Evolutionary conservation across 1,139 yeast genomes (phyloP).

Genomic region (Protomyces inouyei): DNA sequence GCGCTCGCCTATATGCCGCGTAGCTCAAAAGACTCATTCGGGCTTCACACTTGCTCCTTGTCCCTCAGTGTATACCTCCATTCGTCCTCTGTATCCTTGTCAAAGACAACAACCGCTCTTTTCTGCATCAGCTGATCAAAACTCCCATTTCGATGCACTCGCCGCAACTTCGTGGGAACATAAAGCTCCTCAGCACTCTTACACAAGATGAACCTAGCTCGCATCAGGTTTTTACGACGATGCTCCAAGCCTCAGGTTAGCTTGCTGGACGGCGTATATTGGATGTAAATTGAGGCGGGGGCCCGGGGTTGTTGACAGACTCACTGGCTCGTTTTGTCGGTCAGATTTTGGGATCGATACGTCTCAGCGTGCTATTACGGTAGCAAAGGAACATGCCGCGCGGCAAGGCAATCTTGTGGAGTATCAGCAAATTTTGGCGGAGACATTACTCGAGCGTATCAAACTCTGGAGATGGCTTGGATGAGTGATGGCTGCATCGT

Average conservation of each 20-base stretch:
- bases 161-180: constrained; percentile 97
- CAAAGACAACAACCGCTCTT: not conserved
- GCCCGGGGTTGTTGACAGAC: constrained; percentile 80
- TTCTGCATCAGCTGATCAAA: constrained; percentile 46
- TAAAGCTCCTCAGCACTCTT: constrained; percentile 87
- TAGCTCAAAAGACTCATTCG: not conserved
- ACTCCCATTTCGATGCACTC: constrained; percentile 72
- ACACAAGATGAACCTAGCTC: constrained; percentile 84
- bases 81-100: not conserved
- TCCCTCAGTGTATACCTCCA: not conserved
- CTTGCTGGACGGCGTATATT: constrained; percentile 51
- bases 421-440: constrained; percentile 61
- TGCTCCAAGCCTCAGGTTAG: constrained; percentile 31
- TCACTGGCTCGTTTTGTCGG: constrained; percentile 73
- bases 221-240: constrained; percentile 70
- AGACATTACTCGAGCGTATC: constrained; percentile 37
- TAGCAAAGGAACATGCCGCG: constrained; percentile 64
- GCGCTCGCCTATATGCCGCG: not conserved
- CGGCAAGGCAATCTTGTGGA: constrained; percentile 46
- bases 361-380: constrained; percentile 72
- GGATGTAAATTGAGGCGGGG: constrained; percentile 98
- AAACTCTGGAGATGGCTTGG: too few species aligned
- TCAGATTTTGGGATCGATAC: constrained; percentile 78
- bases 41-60: not conserved
- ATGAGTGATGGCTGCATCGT: too few species aligned